These are phyloP conservation scores for Yarrowia divulgata DNA, from an alignment of 805 yeast species.

Conservation along the genomic window DNA sequence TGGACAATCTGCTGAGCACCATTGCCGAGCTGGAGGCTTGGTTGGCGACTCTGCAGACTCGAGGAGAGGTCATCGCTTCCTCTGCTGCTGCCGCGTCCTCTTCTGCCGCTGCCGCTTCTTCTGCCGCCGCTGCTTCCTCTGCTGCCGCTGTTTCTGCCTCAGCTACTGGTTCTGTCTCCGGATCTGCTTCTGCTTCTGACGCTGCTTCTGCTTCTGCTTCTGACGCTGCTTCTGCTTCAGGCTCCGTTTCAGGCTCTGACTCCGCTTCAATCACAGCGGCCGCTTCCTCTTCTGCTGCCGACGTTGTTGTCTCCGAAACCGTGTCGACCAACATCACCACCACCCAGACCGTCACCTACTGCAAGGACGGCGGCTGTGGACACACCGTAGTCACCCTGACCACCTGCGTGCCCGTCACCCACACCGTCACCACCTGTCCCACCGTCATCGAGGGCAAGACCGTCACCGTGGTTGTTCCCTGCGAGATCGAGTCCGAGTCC, in stretches of 20 bases:
- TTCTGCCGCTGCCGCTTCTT: not conserved
- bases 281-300: not conserved
- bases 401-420: not conserved
- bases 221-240: not conserved
- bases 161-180: not conserved
- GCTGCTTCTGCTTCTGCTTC: not conserved
- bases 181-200: not conserved
- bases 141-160: not conserved
- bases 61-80: not conserved
- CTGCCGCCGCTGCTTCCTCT: not conserved
- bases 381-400: not conserved
- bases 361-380: not conserved
- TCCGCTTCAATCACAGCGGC: not conserved
- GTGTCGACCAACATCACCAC: not conserved
- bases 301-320: not conserved
- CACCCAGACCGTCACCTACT: not conserved
- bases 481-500: not conserved
- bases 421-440: conserved; percentile 10
- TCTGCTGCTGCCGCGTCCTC: not conserved
- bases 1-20: not conserved
- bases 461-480: conserved; percentile 2
- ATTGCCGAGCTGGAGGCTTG: not conserved
- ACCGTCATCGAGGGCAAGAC: not conserved
- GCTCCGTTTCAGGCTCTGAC: not conserved
- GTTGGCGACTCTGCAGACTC: not conserved